Conservation (phyloP, 331 rosid species). For the Phaseolus coccineus region DNA sequence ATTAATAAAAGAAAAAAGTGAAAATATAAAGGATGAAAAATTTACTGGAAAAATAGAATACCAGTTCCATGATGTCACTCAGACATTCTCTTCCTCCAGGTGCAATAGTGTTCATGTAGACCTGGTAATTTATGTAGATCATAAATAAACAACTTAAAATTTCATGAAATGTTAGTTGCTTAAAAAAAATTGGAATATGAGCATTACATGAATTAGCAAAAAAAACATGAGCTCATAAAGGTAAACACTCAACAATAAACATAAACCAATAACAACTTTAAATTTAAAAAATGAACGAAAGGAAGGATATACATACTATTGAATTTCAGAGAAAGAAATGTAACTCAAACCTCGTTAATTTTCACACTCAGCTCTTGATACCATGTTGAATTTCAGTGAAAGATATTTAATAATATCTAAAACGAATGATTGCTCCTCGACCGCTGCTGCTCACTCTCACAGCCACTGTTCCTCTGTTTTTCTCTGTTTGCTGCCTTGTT, state of each 20-base stretch:
- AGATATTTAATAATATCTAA: no score
- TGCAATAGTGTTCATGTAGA: constrained; percentile 60
- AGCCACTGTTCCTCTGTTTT: no score
- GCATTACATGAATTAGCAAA: constrained; percentile 8
- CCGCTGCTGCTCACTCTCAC: no score
- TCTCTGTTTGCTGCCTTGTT: no score
- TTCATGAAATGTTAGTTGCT: constrained; percentile 4
- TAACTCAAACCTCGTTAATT: background rate
- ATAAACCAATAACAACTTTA: constrained; percentile 11
- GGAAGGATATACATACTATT: constrained; percentile 8
- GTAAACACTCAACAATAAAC: background rate
- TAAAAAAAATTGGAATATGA: constrained; percentile 25
- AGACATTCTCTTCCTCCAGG: constrained; percentile 55
- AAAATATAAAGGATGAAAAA: constrained; percentile 51
- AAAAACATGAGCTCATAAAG: constrained; percentile 9
- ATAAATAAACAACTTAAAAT: constrained; percentile 30
- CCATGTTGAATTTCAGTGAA: background rate
- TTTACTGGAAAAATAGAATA: constrained; percentile 69
- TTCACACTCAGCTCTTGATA: background rate
- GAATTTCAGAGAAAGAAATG: background rate
- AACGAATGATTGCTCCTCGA: no score
- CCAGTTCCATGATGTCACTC: constrained; percentile 74
- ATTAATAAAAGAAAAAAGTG: constrained; percentile 10
- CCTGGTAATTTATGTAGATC: constrained; percentile 62
- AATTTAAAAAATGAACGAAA: constrained; percentile 20